Base-by-base conservation (phyloP, 2,329 filamentous ascomycete genomes). In the Orbilia brochopaga region DNA sequence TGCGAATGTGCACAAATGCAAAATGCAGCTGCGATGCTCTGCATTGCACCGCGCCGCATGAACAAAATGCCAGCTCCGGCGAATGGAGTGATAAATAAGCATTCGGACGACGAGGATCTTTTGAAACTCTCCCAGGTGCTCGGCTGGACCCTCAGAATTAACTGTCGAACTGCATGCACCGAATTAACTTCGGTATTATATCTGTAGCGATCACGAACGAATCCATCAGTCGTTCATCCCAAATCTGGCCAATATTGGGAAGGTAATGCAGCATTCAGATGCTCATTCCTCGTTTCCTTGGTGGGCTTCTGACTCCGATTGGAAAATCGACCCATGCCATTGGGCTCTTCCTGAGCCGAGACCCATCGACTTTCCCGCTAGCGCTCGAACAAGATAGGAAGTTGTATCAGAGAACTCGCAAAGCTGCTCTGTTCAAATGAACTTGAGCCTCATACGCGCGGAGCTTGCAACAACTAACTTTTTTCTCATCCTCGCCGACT, bases 281-380 rank as follows among this genome's bases (percentile, higher is more conserved):
- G 27, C 27, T 32, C 4, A 32, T 42, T 42, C 15, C 37, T 42
- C 37, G 40, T 30, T 51, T 50, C 44, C 53, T 63, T 46, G 23
- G 19, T 61, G 51, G 56, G 57, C 10, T 50, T 27, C 48, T 52
- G 35, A 57, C 17, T 63, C 59, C 59, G 53, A 64, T 64, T 70
- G 58, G 66, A 64, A 70, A 70, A 60, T 15, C 40, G 59, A 70
- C 59, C 66, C 59, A 70, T 50, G 66, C 66, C 35, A 70, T 70
- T 64, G 59, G 66, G 66, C 52, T 54, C 46, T 23, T 42, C 21
- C 19, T 51, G 46, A 51, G 46, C 46, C 46, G 55, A 30, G 66
- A 70, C 54, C 66, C 66, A 64, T 54, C 40, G 21, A 32, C 24
- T 62, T 63, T 69, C 58, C 58, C 65, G 58, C 65, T 69, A 69